A percentile compares a stretch with the other conserved stretches of the same genome.
Conservation (phyloP, 2,329 filamentous ascomycete genomes). For the Zymoseptoria ardabiliae region DNA sequence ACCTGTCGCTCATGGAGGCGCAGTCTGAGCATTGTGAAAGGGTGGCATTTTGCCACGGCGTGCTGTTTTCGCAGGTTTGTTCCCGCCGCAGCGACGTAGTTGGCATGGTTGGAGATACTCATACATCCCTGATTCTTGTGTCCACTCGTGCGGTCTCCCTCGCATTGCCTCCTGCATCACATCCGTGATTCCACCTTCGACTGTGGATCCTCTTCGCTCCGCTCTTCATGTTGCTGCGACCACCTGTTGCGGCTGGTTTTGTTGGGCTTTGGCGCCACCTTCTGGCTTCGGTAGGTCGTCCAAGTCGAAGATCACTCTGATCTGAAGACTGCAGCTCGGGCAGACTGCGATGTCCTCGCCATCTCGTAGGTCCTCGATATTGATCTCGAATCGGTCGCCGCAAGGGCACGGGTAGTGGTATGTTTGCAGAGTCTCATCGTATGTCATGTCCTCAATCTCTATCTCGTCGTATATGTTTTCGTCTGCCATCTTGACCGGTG, state of each 20-base stretch:
- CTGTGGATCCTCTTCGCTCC: neutral
- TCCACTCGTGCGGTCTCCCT: neutral
- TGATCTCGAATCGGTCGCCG: slow-evolving; percentile 92
- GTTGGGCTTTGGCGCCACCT: slow-evolving; percentile 10
- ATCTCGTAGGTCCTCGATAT: slow-evolving; percentile 74
- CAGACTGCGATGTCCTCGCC: slow-evolving; percentile 94
- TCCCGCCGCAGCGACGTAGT: neutral
- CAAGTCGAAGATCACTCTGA: slow-evolving; percentile 82
- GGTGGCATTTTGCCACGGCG: neutral
- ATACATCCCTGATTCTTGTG: neutral
- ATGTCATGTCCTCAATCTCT: slow-evolving; percentile 98
- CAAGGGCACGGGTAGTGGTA: slow-evolving; percentile 97
- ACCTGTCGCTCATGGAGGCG: too few species aligned
- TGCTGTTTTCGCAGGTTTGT: neutral
- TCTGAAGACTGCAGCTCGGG: slow-evolving; percentile 95
- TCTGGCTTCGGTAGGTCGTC: slow-evolving; percentile 47
- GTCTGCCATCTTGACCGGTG: slow-evolving; percentile 14
- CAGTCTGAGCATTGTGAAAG: neutral
- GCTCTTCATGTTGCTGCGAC: slow-evolving; percentile 20
- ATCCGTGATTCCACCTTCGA: neutral
- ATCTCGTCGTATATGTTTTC: slow-evolving; percentile 82
- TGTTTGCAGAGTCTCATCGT: slow-evolving; percentile 70
- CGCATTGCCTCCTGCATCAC: neutral
- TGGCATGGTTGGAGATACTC: neutral
- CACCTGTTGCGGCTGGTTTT: slow-evolving; percentile 10